Percentiles rank a stretch among this genome's conserved stretches.
phyloP scores from a whole-genome alignment of 2,329 filamentous ascomycete species.

The Penicillium nordicum region DNA sequence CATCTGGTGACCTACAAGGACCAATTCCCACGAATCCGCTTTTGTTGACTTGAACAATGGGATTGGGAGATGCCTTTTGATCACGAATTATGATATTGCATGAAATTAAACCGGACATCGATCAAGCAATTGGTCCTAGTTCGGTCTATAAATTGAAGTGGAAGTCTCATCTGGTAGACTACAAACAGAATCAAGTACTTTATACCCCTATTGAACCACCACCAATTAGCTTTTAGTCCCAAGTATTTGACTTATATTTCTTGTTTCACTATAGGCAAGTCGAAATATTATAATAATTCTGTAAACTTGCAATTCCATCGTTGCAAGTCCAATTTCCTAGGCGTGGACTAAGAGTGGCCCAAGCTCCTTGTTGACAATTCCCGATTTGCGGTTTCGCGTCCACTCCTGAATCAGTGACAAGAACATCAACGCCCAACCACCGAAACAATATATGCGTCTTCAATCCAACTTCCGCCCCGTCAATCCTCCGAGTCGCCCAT shows the following conservation, averaged over 20 bases:
- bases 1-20: neutral
- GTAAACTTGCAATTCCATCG: neutral
- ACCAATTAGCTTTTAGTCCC: neutral
- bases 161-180: neutral
- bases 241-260: neutral
- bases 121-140: neutral
- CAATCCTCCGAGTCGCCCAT: conserved; percentile 15
- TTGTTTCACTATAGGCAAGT: neutral
- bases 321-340: neutral
- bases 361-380: conserved; percentile 39
- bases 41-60: neutral
- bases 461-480: conserved; percentile 1
- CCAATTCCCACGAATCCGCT: neutral
- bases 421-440: conserved; percentile 13
- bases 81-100: neutral
- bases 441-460: conserved; percentile 11
- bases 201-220: neutral
- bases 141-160: neutral
- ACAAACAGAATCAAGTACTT: neutral
- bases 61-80: neutral
- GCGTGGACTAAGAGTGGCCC: conserved; percentile 30
- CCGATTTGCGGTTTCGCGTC: conserved; percentile 25
- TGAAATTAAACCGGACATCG: neutral
- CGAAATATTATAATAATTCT: neutral
- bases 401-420: conserved; percentile 16